Evolutionary conservation across 2,329 filamentous ascomycete species (phyloP).

Genomic region (Fusarium euwallaceae): DNA sequence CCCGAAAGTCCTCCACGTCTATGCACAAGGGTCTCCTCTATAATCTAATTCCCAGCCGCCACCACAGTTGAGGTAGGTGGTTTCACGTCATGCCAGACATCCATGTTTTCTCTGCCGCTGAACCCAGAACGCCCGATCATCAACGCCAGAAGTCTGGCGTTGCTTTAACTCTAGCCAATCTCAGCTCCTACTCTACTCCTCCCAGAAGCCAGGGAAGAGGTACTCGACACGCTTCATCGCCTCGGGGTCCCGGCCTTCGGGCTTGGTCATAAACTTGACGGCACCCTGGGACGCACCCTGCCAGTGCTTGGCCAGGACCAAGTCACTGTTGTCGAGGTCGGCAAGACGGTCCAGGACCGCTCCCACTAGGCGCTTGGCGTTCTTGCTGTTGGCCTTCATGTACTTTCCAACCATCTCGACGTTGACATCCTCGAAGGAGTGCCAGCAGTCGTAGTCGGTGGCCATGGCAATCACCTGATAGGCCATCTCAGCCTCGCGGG

Average conservation of each 20-base stretch:
- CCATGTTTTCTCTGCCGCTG: slow-evolving; percentile 15
- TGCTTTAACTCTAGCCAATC: slow-evolving; percentile 2
- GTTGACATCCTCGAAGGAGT: slow-evolving; percentile 83
- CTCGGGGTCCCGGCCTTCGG: slow-evolving; percentile 78
- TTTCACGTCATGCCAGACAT: not conserved
- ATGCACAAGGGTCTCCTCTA: slow-evolving; percentile 16
- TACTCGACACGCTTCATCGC: slow-evolving; percentile 85
- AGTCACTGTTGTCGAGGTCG: slow-evolving; percentile 79
- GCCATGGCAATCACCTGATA: slow-evolving; percentile 99
- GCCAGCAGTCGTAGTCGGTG: slow-evolving; percentile 99
- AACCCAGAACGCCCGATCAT: slow-evolving; percentile 25
- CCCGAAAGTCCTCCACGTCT: slow-evolving; percentile 13
- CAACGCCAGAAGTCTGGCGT: slow-evolving; percentile 16
- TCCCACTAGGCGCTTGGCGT: slow-evolving; percentile 86
- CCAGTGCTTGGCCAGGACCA: slow-evolving; percentile 85
- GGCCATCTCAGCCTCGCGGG: slow-evolving; percentile 93
- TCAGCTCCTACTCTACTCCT: slow-evolving; percentile 45
- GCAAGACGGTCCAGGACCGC: slow-evolving; percentile 89
- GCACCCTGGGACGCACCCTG: slow-evolving; percentile 82
- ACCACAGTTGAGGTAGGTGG: not conserved
- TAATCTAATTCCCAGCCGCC: slow-evolving; percentile 30
- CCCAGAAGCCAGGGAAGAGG: slow-evolving; percentile 86
- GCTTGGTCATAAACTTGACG: slow-evolving; percentile 85
- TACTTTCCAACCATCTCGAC: slow-evolving; percentile 98
- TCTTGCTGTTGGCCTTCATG: slow-evolving; percentile 93